These are phyloP conservation scores for Aspergillus alliaceus DNA, from an alignment of 2,329 filamentous ascomycete species.

Conservation along the genomic window DNA sequence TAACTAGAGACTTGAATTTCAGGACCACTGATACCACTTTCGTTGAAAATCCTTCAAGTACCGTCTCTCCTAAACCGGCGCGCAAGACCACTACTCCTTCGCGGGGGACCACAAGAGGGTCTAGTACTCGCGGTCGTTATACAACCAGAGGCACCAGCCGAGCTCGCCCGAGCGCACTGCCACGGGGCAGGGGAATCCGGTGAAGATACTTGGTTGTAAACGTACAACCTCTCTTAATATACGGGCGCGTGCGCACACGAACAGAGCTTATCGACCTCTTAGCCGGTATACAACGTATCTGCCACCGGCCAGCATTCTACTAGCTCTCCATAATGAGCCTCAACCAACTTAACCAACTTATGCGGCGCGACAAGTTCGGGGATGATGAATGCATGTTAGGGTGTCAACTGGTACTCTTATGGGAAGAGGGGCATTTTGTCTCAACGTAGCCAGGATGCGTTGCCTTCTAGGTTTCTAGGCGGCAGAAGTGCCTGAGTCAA, in stretches of 20 bases:
- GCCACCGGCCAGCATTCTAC: background rate
- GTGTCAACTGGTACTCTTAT: background rate
- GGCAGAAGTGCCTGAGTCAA: background rate
- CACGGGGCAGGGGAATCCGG: slow-evolving; percentile 40
- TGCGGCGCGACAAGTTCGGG: background rate
- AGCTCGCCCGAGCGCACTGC: slow-evolving; percentile 38
- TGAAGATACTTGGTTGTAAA: slow-evolving; percentile 22
- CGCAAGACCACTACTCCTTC: slow-evolving; percentile 30
- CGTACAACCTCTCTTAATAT: background rate
- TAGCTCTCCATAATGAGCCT: background rate
- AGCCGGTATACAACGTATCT: background rate
- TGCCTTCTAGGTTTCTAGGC: too few species aligned
- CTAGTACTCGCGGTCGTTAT: slow-evolving; percentile 34
- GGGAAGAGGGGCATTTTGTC: too few species aligned
- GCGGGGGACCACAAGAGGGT: slow-evolving; percentile 22
- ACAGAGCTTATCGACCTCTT: background rate
- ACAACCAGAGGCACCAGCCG: slow-evolving; percentile 37
- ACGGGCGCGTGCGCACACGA: background rate
- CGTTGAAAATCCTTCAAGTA: slow-evolving; percentile 72
- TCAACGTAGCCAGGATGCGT: too few species aligned
- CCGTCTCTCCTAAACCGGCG: slow-evolving; percentile 48
- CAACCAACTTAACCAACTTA: background rate
- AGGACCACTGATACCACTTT: slow-evolving; percentile 92
- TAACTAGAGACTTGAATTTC: slow-evolving; percentile 7
- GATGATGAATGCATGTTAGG: background rate